Evolutionary conservation across 257 asterid genomes (phyloP).

Genomic region (Solanum peruvianum): DNA sequence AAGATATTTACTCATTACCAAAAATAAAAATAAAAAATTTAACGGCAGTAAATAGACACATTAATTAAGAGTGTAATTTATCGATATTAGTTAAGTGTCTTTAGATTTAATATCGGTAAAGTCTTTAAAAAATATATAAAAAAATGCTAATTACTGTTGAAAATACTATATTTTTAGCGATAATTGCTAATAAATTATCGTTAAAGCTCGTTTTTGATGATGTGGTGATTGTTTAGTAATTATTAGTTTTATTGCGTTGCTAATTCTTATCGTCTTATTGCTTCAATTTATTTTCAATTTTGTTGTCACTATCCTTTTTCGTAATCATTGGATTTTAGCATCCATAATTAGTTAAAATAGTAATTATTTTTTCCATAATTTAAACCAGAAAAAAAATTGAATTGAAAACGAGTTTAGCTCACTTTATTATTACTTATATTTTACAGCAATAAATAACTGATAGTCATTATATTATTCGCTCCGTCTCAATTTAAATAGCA

Average conservation of each 20-base stretch:
- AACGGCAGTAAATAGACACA: no score
- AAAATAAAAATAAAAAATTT: no score
- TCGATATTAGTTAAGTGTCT: no score
- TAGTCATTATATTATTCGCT: neutral
- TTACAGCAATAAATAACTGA: neutral
- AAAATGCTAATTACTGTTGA: no score
- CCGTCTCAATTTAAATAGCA: neutral
- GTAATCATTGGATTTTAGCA: neutral
- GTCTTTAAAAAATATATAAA: no score
- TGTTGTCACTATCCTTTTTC: neutral
- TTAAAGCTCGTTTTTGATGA: no score
- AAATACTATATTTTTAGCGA: no score
- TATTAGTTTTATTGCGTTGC: neutral
- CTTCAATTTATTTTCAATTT: neutral
- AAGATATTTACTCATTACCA: neutral
- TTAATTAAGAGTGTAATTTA: no score
- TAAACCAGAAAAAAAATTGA: neutral
- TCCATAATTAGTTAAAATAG: neutral
- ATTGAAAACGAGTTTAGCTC: neutral
- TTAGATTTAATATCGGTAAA: no score
- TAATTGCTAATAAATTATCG: no score
- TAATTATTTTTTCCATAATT: no score
- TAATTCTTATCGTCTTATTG: neutral
- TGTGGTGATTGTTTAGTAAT: neutral
- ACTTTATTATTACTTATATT: neutral